Base-by-base conservation (phyloP, 306 rosid species). In the Medicago lupulina region DNA sequence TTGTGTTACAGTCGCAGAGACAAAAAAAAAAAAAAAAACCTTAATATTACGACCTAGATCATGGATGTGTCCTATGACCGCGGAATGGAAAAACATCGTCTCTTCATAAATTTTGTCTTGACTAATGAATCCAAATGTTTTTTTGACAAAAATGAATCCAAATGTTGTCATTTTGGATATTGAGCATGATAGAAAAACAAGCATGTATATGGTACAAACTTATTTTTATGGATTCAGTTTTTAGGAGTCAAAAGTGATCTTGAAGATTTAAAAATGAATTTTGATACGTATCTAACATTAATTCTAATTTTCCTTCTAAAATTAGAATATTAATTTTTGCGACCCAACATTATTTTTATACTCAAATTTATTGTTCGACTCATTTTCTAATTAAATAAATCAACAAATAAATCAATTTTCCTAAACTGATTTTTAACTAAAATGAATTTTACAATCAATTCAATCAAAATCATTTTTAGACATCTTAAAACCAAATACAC, bases 91-190 rank as follows among this genome's bases (percentile, higher is more conserved):
- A 50, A 73, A 15, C 67, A 67, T 67, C 25, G n/a, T 19, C 49
- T 49, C 17, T 73, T 57, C 65, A 43, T 34, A 38, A 69, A 38
- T 65, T 17, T 49, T 64, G 25, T 31, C 39, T 62, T 64, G 50
- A n/a, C 15, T 39, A 9, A 38, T 36, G 23, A 21, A 1, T 1
- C 23, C 69, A 55, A 55, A 43, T 61, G 10, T 10, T n/a, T n/a
- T n/a, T n/a, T n/a, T n/a, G n/a, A n/a, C n/a, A n/a, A n/a, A n/a
- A n/a, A n/a, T n/a, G 47, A 36, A 36, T 62, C 47, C 69, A 55
- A 55, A 43, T 61, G 10, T 10, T n/a, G 28, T 53, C 64, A 43
- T 46, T 13, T 53, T 41, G 54, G 49, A 63, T 14, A 59, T 67
- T 41, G 40, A 2, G n/a, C n/a, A 23, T 1, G 28, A 23, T 23